Percentiles rank a stretch among this genome's conserved stretches.
phyloP scores from a whole-genome alignment of 2,329 filamentous ascomycete genomes.

The Tolypocladium album region DNA sequence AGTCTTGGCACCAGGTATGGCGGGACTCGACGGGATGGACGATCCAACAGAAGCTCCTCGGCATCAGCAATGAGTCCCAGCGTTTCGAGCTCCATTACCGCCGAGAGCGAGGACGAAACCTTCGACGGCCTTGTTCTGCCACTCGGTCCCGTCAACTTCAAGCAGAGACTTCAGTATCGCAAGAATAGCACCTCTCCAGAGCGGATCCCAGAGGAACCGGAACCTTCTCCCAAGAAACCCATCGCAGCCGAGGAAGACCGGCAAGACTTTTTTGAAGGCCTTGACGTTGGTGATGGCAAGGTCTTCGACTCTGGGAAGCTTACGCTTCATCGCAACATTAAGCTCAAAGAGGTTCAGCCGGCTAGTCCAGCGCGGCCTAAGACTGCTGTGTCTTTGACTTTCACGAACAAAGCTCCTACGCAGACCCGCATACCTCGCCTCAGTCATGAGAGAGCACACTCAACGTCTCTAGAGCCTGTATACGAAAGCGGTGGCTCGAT shows the following conservation, averaged over 20 bases:
- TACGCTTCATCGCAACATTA: slow-evolving; percentile 83
- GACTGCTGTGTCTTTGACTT: slow-evolving; percentile 77
- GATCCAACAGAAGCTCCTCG: slow-evolving; percentile 74
- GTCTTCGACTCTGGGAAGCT: slow-evolving; percentile 72
- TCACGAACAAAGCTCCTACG: slow-evolving; percentile 64
- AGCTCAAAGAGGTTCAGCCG: slow-evolving; percentile 63
- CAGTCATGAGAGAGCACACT: slow-evolving; percentile 58
- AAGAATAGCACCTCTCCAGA: slow-evolving; percentile 50
- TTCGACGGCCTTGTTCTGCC: slow-evolving; percentile 85
- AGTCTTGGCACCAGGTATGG: slow-evolving; percentile 86
- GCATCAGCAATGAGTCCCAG: slow-evolving; percentile 86
- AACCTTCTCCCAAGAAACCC: slow-evolving; percentile 18
- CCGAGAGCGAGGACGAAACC: slow-evolving; percentile 88
- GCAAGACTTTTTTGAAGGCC: slow-evolving; percentile 76
- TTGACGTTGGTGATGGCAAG: slow-evolving; percentile 79
- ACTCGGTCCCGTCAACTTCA: slow-evolving; percentile 71
- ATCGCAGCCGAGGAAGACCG: slow-evolving; percentile 32
- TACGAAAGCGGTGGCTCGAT: slow-evolving; percentile 77
- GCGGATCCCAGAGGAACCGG: slow-evolving; percentile 28
- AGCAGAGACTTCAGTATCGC: slow-evolving; percentile 63
- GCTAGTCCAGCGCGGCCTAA: slow-evolving; percentile 61
- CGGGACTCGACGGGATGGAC: slow-evolving; percentile 70
- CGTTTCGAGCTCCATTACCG: slow-evolving; percentile 79
- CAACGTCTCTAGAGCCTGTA: slow-evolving; percentile 73
- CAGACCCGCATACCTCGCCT: slow-evolving; percentile 72